Base-by-base conservation (phyloP, 1,284 basidiomycete genomes). In the Xerocomus nothofagi region DNA sequence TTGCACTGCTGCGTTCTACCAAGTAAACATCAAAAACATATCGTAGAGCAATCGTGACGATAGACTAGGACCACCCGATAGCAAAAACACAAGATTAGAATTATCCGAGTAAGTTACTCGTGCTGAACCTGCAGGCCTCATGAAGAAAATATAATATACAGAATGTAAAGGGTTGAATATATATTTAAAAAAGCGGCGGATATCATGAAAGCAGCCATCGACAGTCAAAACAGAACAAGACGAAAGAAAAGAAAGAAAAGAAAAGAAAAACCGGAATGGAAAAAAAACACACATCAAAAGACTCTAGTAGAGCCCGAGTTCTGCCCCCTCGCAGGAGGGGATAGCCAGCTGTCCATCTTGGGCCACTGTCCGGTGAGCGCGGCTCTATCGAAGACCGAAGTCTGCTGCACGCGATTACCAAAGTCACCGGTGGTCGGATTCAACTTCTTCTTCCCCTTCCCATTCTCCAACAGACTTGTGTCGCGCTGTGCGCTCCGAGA, bases 261-360 rank as follows among this genome's bases (percentile, higher is more conserved):
- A n/a, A 30, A 39, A 44, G 4, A 51, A 40, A 23, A 37, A 44
- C 14, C 2, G 21, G 15, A 27, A 46, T 11, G 27, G 18, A 43
- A 49, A 37, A 50, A 45, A 8, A 41, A 11, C n/a, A 45, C n/a
- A 33, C 33, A 3, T 68, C 56, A 69, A 55, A 66, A 59, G 34
- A 68, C 57, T 49, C 65, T 51, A 31, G 66, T 40, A 8, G 64
- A 66, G 26, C 64, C 62, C 29, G 67, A 66, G 44, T 39, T 68
- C 42, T 68, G 64, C 5, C 67, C 64, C 29, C 67, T 54, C 14
- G 63, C 43, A 33, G 65, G 54, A 24, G 65, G 57, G 18, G 63
- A 55, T 45, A 65, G 30, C 66, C 64, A 68, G 37, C 44, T 68
- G 55, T 66, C 64, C 67, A 67, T 64, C 60, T 68, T 67, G 45